Evolutionary conservation across 257 asterid genomes (phyloP).

Genomic region (Coffea canephora): DNA sequence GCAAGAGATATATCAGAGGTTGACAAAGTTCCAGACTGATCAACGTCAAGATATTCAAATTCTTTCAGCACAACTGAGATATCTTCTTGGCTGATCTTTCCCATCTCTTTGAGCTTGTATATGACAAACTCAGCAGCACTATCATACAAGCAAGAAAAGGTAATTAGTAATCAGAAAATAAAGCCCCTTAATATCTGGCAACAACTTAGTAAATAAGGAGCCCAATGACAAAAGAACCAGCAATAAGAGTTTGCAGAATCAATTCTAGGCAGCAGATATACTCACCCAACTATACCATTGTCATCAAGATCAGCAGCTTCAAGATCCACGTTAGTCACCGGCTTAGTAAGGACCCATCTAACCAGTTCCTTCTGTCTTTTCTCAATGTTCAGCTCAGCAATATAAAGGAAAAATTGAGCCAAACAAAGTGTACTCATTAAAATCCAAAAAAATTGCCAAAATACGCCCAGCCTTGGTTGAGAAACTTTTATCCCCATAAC

Average conservation of each 20-base stretch:
- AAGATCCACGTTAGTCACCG: constrained; percentile 71
- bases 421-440: constrained; percentile 67
- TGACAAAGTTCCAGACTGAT: too few species aligned
- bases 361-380: constrained; percentile 59
- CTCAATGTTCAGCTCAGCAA: constrained; percentile 72
- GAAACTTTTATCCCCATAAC: constrained; percentile 93
- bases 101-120: too few species aligned
- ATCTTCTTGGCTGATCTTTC: too few species aligned
- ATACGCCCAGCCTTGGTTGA: constrained; percentile 81
- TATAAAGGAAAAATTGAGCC: constrained; percentile 32
- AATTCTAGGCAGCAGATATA: constrained; percentile 3
- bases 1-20: too few species aligned
- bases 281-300: constrained; percentile 72
- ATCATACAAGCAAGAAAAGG: background rate
- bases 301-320: constrained; percentile 90
- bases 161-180: background rate
- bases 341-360: constrained; percentile 48
- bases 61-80: too few species aligned
- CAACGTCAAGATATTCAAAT: too few species aligned
- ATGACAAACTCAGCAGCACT: too few species aligned
- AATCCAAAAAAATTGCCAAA: constrained; percentile 80
- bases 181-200: background rate
- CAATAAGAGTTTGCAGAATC: background rate
- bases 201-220: background rate
- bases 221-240: background rate